Evolutionary conservation across 306 rosid genomes (phyloP).

Genomic region (Quercus rubra): DNA sequence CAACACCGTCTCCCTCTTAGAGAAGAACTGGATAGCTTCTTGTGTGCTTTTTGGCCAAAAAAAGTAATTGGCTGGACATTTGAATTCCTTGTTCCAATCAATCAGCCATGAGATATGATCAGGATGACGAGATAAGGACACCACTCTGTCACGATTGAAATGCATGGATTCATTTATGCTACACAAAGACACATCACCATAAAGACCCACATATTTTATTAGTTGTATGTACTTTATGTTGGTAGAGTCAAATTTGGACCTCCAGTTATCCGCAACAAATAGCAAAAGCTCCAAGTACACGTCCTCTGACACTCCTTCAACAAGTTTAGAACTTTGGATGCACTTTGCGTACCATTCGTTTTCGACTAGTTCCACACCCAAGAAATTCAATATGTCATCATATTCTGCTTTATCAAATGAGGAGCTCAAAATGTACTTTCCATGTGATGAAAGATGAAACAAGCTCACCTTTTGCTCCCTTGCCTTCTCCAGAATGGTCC

Average conservation of each 20-base stretch:
- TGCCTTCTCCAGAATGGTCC: constrained; percentile 52
- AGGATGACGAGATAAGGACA: constrained; percentile 21
- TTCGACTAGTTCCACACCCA: constrained; percentile 39
- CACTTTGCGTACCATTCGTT: constrained; percentile 67
- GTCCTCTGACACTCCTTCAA: constrained; percentile 45
- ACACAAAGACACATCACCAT: constrained; percentile 34
- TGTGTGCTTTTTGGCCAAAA: constrained; percentile 63
- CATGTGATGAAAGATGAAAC: constrained; percentile 51
- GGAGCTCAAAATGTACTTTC: constrained; percentile 39
- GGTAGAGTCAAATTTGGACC: constrained; percentile 18
- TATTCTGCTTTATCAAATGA: constrained; percentile 44
- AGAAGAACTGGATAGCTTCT: constrained; percentile 22
- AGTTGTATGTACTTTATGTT: constrained; percentile 34
- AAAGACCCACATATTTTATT: constrained; percentile 39
- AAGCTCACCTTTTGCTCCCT: constrained; percentile 31
- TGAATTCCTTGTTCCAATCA: constrained; percentile 49
- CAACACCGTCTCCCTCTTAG: constrained; percentile 22
- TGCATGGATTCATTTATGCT: constrained; percentile 26
- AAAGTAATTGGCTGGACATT: constrained; percentile 7
- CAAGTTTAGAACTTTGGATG: constrained; percentile 51
- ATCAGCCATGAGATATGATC: constrained; percentile 50
- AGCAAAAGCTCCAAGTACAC: constrained; percentile 47
- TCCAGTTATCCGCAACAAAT: constrained; percentile 47
- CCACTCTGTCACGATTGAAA: background rate
- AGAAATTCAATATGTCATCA: constrained; percentile 38